Evolutionary conservation across 306 rosid species (phyloP).

Genomic region (Hippophae tibetana): DNA sequence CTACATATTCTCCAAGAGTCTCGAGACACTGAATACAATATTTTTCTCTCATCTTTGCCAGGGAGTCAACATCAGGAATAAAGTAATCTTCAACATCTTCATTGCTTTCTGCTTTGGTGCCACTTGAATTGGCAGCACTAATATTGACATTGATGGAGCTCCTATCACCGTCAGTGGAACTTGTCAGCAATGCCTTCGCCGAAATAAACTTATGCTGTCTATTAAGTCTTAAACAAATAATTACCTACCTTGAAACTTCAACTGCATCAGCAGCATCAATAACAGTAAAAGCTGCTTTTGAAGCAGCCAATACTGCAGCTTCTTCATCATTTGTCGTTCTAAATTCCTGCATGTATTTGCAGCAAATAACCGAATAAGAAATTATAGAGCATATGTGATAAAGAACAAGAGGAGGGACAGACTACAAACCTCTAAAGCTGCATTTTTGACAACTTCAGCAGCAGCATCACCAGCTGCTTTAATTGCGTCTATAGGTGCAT

Average conservation of each 20-base stretch:
- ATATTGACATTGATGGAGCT: conserved; percentile 31
- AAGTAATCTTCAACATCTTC: conserved; percentile 69
- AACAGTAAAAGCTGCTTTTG: conserved; percentile 79
- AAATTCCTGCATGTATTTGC: conserved; percentile 50
- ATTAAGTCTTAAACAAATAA: background rate
- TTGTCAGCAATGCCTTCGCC: too few relatives aligned
- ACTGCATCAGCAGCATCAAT: conserved; percentile 82
- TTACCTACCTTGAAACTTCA: conserved; percentile 71
- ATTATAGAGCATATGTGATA: background rate
- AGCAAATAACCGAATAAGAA: conserved; percentile 10
- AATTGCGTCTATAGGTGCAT: conserved; percentile 89
- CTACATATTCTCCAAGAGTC: conserved; percentile 91
- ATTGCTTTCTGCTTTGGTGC: conserved; percentile 34
- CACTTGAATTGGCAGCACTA: conserved; percentile 27
- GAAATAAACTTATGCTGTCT: too few relatives aligned
- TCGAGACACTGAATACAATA: conserved; percentile 93
- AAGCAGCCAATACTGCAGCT: conserved; percentile 82
- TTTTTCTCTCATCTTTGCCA: conserved; percentile 76
- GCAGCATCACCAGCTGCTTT: conserved; percentile 97
- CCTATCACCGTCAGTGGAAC: conserved; percentile 37
- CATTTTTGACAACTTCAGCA: conserved; percentile 89
- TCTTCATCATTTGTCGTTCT: conserved; percentile 56
- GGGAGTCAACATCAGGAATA: conserved; percentile 60
- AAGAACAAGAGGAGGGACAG: background rate
- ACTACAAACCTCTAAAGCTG: conserved; percentile 69